A percentile compares a stretch with the other conserved stretches of the same genome.
Conservation (phyloP, 2,329 filamentous ascomycete species). For the Colletotrichum filicis region DNA sequence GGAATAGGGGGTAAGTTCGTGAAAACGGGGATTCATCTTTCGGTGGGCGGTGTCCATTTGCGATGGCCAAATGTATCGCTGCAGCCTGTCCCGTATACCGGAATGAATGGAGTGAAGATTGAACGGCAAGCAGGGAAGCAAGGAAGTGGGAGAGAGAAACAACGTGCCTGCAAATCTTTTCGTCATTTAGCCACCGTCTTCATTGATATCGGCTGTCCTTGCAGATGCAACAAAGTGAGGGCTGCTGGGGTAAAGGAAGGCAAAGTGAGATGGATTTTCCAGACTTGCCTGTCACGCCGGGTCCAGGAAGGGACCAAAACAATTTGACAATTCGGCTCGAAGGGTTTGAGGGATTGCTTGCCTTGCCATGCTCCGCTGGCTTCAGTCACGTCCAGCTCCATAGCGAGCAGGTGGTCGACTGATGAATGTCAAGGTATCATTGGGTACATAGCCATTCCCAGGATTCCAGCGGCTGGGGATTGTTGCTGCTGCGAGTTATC, state of each 20-base stretch:
- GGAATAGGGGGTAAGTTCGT: slow-evolving; percentile 1
- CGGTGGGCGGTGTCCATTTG: neutral
- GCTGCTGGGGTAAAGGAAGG: slow-evolving; percentile 1
- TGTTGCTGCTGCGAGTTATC: slow-evolving; percentile 27
- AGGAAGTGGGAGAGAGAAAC: neutral
- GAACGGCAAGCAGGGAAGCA: neutral
- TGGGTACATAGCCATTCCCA: neutral
- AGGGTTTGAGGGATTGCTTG: too few relatives aligned
- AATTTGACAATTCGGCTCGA: neutral
- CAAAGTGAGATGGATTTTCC: neutral
- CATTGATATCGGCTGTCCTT: slow-evolving; percentile 4
- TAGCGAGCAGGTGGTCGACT: neutral
- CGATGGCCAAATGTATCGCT: neutral
- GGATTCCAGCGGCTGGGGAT: neutral
- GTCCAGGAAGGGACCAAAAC: slow-evolving; percentile 14
- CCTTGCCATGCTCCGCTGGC: too few relatives aligned
- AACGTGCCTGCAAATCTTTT: slow-evolving; percentile 3
- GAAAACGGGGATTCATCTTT: slow-evolving; percentile 1
- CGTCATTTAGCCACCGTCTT: slow-evolving; percentile 10
- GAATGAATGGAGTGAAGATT: neutral
- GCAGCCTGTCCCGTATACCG: neutral
- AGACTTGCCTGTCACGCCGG: slow-evolving; percentile 11
- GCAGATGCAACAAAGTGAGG: slow-evolving; percentile 8
- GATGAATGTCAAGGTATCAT: too few relatives aligned
- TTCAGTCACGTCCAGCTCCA: neutral